These are phyloP conservation scores for Phytophthora kernoviae DNA, from an alignment of 352 stramenopile species.

Conservation along the genomic window DNA sequence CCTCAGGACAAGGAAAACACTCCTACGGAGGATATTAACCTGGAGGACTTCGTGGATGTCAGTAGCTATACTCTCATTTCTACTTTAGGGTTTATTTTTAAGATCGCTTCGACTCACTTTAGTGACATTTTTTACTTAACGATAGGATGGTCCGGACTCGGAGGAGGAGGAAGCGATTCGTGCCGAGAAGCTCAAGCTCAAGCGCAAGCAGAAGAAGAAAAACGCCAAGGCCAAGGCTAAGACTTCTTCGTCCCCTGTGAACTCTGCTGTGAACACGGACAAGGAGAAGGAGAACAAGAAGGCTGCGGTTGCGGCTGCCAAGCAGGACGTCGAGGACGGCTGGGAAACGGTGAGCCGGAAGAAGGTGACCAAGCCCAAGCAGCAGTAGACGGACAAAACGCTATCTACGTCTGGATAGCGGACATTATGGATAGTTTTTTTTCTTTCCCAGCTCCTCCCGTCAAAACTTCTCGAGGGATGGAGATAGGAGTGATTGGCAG, in stretches of 20 bases:
- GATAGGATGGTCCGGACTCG: constrained; percentile 72
- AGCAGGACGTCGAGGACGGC: constrained; percentile 77
- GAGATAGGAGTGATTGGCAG: constrained; percentile 3
- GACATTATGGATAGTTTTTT: constrained; percentile 25
- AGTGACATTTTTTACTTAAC: not conserved
- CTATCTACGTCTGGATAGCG: constrained; percentile 1
- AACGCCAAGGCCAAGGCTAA: constrained; percentile 74
- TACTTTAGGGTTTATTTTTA: constrained; percentile 2
- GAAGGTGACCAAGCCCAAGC: constrained; percentile 67
- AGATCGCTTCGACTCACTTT: not conserved
- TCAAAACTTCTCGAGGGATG: no score
- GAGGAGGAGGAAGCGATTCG: constrained; percentile 81
- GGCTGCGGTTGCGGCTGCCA: constrained; percentile 38
- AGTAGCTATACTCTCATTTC: constrained; percentile 10
- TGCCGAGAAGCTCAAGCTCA: constrained; percentile 79
- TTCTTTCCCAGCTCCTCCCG: constrained; percentile 17
- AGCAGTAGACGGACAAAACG: constrained; percentile 51
- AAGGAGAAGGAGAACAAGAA: constrained; percentile 65
- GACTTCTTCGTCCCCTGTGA: constrained; percentile 20
- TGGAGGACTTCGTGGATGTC: constrained; percentile 70
- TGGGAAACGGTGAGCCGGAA: constrained; percentile 80
- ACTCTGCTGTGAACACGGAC: constrained; percentile 31
- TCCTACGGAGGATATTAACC: constrained; percentile 48
- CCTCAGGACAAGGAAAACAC: constrained; percentile 33
- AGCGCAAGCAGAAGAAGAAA: constrained; percentile 84